Evolutionary conservation across 352 stramenopile species (phyloP), one percentile per base, ranked within the genome.

Genomic region (Elongisporangium undulatum): DNA sequence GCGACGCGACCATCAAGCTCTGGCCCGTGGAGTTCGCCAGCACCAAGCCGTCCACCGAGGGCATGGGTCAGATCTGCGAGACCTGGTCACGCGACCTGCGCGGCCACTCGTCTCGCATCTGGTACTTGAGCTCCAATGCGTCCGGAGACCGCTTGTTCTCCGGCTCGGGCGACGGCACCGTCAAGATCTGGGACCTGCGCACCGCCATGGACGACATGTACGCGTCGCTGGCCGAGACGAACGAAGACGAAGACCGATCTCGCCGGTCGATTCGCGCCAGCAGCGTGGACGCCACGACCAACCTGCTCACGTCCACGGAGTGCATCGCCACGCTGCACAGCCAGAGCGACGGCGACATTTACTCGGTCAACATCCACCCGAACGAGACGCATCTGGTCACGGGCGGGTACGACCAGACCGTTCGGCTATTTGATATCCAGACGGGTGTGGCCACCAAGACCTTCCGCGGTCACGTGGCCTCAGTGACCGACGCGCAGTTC

Each of bases 141-240:
- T 78, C 79, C 0, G 84, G 83, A 19, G 79, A 93, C 48, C 69
- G 73, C 17, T 70, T 95, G 3, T 94, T 80, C 66, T 94, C 84
- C 2, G 82, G 82, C 20, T 94, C 84, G 16, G 86, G 86, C 51
- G 86, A 95, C 59, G 84, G 82, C 8, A 92, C 86, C 4, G 80
- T 95, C 51, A 95, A 94, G 67, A 77, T 95, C 56, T 95, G 86
- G 84, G 83, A 92, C 59, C 65, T 94, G n/a, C 81, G 83, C 59
- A 69, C 77, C 48, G 72, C 83, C 5, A 61, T 80, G 0, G 57
- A 62, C 0, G 70, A 79, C 54, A 50, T 83, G 20, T 69, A 65
- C 15, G 61, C 68, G 16, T 62, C 70, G 53, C 50, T 87, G 45
- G 67, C 64, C 8, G 77, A 85, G 23, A 64, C 68, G 17, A 65